Conservation (phyloP, 164 flowering plant genomes). For the Hamamelis virginiana region DNA sequence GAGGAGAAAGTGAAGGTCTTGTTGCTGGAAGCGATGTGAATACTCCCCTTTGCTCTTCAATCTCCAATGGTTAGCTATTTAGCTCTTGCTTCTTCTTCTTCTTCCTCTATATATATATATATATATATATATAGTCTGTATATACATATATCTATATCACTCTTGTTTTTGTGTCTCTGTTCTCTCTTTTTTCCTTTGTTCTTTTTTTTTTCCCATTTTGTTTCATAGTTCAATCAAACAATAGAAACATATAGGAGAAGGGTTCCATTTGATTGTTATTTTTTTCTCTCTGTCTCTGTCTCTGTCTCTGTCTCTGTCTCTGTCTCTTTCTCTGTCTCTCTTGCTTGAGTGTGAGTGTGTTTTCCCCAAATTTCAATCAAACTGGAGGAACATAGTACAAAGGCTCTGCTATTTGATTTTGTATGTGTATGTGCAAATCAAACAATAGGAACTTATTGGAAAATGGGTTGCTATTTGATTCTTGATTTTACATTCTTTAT, state of each 20-base stretch:
- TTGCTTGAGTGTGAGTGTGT: background rate
- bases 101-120: too few relatives aligned
- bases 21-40: slow-evolving; percentile 18
- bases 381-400: background rate
- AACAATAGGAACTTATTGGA: background rate
- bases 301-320: background rate
- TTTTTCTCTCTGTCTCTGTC: background rate
- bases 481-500: background rate
- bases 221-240: background rate
- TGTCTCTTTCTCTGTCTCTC: background rate
- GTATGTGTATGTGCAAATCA: too few relatives aligned
- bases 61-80: slow-evolving; percentile 45
- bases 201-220: too few relatives aligned
- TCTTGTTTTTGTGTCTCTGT: too few relatives aligned
- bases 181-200: too few relatives aligned
- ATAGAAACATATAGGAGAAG: background rate
- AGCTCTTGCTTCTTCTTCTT: background rate
- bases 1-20: slow-evolving; percentile 25
- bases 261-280: background rate
- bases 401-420: too few relatives aligned
- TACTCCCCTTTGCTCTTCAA: slow-evolving; percentile 45
- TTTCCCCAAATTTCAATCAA: background rate
- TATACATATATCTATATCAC: background rate
- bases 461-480: background rate
- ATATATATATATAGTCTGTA: too few relatives aligned